phyloP scores from a whole-genome alignment of 352 stramenopile genomes.

The Phytophthora ohioensis region DNA sequence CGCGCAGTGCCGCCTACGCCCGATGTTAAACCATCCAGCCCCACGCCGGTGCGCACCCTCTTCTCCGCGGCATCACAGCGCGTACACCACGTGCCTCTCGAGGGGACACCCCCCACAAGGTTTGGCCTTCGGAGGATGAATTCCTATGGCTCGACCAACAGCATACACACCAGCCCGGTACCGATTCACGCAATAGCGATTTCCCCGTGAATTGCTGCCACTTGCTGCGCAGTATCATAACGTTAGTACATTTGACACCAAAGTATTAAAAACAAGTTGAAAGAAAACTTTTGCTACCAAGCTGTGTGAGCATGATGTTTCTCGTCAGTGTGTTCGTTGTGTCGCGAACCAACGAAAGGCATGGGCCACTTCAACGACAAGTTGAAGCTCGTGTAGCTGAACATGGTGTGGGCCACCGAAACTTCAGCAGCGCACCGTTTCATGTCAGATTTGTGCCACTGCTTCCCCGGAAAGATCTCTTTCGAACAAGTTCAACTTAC shows the following conservation, averaged over 20 bases:
- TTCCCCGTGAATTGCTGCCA: constrained; percentile 7
- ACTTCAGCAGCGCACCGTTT: constrained; percentile 19
- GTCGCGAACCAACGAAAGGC: no score
- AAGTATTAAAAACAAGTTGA: constrained; percentile 1
- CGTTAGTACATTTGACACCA: background rate
- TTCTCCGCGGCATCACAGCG: constrained; percentile 35
- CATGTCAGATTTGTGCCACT: constrained; percentile 12
- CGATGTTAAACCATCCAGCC: constrained; percentile 51
- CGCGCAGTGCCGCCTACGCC: constrained; percentile 36
- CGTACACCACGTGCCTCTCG: constrained; percentile 26
- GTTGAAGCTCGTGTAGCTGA: constrained; percentile 14
- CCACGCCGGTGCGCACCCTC: constrained; percentile 38
- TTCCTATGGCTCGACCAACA: constrained; percentile 31
- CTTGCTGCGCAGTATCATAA: constrained; percentile 2
- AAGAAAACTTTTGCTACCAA: constrained; percentile 13
- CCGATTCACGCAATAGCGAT: constrained; percentile 31
- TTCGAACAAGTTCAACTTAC: constrained; percentile 2
- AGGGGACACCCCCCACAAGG: constrained; percentile 20
- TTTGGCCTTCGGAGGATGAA: constrained; percentile 19
- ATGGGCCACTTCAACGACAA: background rate
- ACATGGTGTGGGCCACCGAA: constrained; percentile 13
- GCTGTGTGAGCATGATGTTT: background rate
- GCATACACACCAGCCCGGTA: constrained; percentile 19
- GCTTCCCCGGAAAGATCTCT: constrained; percentile 29
- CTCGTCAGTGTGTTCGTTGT: no score